phyloP scores from a whole-genome alignment of 169 alveolate genomes.

The Plasmodium sp. region DNA sequence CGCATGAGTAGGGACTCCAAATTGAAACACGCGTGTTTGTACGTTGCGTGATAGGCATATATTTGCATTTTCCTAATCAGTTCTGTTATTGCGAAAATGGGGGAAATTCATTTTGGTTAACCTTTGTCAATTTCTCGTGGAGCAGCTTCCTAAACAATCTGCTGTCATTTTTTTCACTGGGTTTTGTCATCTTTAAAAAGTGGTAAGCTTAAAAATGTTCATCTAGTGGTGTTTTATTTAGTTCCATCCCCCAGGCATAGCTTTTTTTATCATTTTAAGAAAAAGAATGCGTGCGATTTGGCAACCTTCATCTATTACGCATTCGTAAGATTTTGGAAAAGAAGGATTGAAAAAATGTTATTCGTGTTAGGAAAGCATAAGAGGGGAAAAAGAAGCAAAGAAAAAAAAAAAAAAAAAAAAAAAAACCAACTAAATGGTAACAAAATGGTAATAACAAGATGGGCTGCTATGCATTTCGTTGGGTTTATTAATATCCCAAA shows the following conservation, averaged over 20 bases:
- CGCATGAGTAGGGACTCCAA: not conserved
- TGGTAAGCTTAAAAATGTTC: not conserved
- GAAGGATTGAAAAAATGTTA: not conserved
- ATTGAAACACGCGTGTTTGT: not conserved
- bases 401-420: not conserved
- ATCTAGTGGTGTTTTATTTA: not conserved
- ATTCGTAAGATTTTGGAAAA: not conserved
- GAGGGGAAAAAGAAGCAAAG: not conserved
- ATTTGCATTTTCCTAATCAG: not conserved
- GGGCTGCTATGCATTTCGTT: not conserved
- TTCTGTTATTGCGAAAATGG: not conserved
- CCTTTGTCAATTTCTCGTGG: slow-evolving; percentile 59
- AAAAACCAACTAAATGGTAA: not conserved
- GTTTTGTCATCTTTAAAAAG: slow-evolving; percentile 58
- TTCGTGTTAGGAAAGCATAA: not conserved
- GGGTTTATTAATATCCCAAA: not conserved
- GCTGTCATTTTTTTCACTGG: slow-evolving; percentile 11
- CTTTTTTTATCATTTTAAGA: not conserved
- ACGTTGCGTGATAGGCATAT: not conserved
- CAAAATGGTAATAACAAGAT: not conserved
- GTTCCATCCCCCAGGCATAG: not conserved
- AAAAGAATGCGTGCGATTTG: not conserved
- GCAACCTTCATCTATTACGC: not conserved
- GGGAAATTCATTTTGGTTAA: slow-evolving; percentile 2
- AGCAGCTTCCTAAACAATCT: slow-evolving; percentile 48